Evolutionary conservation across 1,284 basidiomycete species (phyloP).

Genomic region (Psilocybe mexicana): DNA sequence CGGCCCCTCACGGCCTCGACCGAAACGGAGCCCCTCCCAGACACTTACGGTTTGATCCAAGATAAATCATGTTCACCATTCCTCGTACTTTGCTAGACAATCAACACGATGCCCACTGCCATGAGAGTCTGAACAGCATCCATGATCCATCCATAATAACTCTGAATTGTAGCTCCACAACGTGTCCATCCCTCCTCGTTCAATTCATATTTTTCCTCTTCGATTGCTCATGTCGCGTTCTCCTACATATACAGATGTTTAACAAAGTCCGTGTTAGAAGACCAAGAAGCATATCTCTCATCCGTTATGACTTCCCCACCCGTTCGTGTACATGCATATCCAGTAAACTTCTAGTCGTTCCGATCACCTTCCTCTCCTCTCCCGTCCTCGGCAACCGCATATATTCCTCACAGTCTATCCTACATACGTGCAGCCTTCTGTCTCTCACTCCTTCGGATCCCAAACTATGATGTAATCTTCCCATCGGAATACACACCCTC

Average conservation of each 20-base stretch:
- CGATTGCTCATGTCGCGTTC: not conserved
- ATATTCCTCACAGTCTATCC: not conserved
- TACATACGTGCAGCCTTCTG: not conserved
- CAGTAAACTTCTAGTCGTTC: not conserved
- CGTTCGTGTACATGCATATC: not conserved
- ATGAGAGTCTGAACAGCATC: not conserved
- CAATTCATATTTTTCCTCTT: not conserved
- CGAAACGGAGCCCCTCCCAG: not conserved
- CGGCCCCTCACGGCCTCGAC: constrained; percentile 4
- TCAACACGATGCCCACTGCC: too few species aligned
- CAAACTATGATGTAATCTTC: not conserved
- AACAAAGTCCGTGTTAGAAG: not conserved
- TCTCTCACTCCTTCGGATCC: not conserved
- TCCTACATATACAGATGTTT: not conserved
- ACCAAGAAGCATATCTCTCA: not conserved
- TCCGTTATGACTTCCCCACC: not conserved
- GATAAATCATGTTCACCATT: not conserved
- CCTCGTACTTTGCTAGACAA: not conserved
- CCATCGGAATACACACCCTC: not conserved
- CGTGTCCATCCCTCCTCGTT: not conserved
- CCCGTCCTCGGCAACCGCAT: not conserved
- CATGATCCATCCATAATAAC: not conserved
- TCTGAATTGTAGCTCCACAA: not conserved
- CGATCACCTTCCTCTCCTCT: not conserved
- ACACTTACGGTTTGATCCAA: not conserved